These are phyloP conservation scores for Candida cerambycidarum DNA, from an alignment of 805 yeast species.

Conservation along the genomic window DNA sequence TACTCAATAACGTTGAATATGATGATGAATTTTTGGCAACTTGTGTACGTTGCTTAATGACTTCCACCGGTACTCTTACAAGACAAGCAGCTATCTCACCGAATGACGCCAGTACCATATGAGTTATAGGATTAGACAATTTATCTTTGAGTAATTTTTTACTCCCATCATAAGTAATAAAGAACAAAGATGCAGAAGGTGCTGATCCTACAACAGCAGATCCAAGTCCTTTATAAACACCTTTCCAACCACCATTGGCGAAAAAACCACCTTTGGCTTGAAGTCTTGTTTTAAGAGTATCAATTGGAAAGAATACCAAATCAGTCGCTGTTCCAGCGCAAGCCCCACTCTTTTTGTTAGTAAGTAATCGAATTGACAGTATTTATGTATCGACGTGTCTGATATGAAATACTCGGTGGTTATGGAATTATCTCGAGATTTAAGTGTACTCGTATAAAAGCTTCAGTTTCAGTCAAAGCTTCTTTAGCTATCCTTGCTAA, in stretches of 20 bases:
- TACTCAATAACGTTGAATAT: conserved; percentile 60
- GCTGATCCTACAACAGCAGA: conserved; percentile 94
- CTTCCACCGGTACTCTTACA: conserved; percentile 96
- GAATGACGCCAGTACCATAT: conserved; percentile 83
- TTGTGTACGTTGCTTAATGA: conserved; percentile 92
- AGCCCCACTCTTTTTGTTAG: conserved; percentile 61
- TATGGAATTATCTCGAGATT: no score
- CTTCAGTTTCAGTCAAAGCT: no score
- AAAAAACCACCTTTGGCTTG: conserved; percentile 97
- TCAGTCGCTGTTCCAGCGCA: conserved; percentile 97
- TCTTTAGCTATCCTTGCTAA: no score
- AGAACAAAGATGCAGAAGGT: conserved; percentile 56
- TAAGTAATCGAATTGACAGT: not conserved
- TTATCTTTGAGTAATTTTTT: conserved; percentile 36
- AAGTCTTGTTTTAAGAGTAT: conserved; percentile 87
- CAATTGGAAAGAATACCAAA: conserved; percentile 92
- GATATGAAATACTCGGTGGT: no score
- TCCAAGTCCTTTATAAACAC: conserved; percentile 89
- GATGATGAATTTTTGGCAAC: conserved; percentile 53
- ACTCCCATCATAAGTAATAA: conserved; percentile 76
- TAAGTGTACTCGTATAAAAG: no score
- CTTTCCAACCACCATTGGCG: conserved; percentile 87
- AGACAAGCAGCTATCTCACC: conserved; percentile 94
- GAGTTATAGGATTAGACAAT: conserved; percentile 45
- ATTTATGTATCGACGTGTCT: not conserved